Evolutionary conservation across 768 basidiomycete species (phyloP).

Genomic region (Tricholoma bakamatsutake): DNA sequence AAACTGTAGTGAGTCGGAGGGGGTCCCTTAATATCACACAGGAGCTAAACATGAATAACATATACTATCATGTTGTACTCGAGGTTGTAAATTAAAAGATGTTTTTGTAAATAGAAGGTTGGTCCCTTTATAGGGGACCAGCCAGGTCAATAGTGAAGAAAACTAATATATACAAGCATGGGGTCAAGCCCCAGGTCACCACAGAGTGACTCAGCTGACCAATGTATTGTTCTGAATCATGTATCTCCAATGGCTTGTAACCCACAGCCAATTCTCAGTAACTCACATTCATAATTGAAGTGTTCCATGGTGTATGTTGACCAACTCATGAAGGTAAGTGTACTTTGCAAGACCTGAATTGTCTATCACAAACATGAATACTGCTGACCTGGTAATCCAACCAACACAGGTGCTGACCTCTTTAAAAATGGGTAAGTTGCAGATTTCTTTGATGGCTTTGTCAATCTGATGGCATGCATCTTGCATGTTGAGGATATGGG

Average conservation of each 20-base stretch:
- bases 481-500: background rate
- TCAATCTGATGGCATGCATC: background rate
- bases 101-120: too few species aligned
- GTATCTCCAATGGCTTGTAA: background rate
- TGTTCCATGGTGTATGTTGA: background rate
- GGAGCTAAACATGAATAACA: too few species aligned
- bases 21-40: too few species aligned
- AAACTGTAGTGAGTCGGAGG: too few species aligned
- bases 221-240: background rate
- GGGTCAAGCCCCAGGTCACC: too few species aligned
- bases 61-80: too few species aligned
- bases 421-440: background rate
- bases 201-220: background rate
- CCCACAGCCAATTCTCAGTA: background rate
- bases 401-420: background rate
- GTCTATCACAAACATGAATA: background rate
- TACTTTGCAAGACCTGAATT: background rate
- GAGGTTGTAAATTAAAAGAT: too few species aligned
- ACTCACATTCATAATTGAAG: background rate
- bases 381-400: too few species aligned
- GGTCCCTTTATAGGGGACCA: too few species aligned
- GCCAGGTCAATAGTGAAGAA: too few species aligned
- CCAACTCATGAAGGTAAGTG: background rate
- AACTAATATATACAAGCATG: too few species aligned
- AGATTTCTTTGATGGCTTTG: background rate